These are phyloP conservation scores for Erodium trifolium DNA, from an alignment of 441 rosid species.

Conservation along the genomic window DNA sequence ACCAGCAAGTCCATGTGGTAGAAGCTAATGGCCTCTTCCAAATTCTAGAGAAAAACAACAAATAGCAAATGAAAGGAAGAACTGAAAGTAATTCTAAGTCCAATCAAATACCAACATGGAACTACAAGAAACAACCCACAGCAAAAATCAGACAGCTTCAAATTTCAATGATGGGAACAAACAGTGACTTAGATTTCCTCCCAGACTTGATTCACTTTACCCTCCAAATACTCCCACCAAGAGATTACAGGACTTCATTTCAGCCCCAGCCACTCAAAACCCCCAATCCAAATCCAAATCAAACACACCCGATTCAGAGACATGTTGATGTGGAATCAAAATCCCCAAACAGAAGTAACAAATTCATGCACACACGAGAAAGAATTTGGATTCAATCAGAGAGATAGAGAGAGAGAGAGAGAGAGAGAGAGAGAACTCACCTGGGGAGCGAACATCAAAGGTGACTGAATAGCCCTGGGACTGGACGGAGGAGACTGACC, in stretches of 20 bases:
- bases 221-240: too few species aligned
- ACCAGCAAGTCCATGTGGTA: not conserved
- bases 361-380: not conserved
- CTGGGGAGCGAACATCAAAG: slow-evolving; percentile 96
- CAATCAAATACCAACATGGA: slow-evolving; percentile 4
- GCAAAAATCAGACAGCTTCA: too few species aligned
- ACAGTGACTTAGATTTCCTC: too few species aligned
- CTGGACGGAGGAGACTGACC: slow-evolving; percentile 91
- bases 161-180: too few species aligned
- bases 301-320: not conserved
- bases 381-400: too few species aligned
- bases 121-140: too few species aligned
- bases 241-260: too few species aligned
- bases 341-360: not conserved
- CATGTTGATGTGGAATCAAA: not conserved
- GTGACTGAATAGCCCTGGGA: slow-evolving; percentile 73
- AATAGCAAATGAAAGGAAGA: not conserved
- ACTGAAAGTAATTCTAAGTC: too few species aligned
- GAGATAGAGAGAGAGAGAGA: too few species aligned
- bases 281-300: slow-evolving; percentile 1
- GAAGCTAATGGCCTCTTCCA: not conserved
- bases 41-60: not conserved
- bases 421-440: slow-evolving; percentile 28
- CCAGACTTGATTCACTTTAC: too few species aligned
- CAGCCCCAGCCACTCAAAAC: not conserved